Evolutionary conservation across 2,329 filamentous ascomycete species (phyloP).

Genomic region (Colletotrichum sp.): DNA sequence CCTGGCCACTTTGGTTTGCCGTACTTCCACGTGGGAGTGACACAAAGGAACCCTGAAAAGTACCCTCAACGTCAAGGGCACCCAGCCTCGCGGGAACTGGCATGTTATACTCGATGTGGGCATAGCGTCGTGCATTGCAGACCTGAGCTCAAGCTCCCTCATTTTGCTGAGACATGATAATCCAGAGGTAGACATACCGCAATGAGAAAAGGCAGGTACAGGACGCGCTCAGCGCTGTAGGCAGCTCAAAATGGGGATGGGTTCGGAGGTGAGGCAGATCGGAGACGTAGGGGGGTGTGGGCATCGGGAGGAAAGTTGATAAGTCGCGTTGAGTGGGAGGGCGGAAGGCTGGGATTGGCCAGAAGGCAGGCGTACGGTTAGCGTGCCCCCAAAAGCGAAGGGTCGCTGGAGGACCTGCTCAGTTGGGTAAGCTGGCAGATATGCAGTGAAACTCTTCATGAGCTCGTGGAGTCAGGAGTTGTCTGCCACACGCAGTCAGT

Average conservation of each 20-base stretch:
- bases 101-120: background rate
- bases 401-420: conserved; percentile 2
- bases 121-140: background rate
- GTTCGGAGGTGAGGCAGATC: background rate
- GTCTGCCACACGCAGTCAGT: background rate
- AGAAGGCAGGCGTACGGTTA: background rate
- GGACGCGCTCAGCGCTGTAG: background rate
- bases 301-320: background rate
- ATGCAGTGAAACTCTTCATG: conserved; percentile 16
- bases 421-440: conserved; percentile 13
- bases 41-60: background rate
- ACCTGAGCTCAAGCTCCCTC: background rate
- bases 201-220: background rate
- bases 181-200: background rate
- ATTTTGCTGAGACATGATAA: background rate
- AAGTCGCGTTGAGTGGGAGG: background rate
- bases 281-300: conserved; percentile 6
- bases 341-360: conserved; percentile 2
- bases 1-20: background rate
- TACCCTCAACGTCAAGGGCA: background rate
- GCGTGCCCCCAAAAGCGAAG: background rate
- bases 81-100: background rate
- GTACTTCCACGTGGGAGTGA: background rate
- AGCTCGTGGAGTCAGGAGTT: background rate
- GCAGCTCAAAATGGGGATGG: background rate